Evolutionary conservation across 345 rosid genomes (phyloP).

Genomic region (Moricandia arvensis): DNA sequence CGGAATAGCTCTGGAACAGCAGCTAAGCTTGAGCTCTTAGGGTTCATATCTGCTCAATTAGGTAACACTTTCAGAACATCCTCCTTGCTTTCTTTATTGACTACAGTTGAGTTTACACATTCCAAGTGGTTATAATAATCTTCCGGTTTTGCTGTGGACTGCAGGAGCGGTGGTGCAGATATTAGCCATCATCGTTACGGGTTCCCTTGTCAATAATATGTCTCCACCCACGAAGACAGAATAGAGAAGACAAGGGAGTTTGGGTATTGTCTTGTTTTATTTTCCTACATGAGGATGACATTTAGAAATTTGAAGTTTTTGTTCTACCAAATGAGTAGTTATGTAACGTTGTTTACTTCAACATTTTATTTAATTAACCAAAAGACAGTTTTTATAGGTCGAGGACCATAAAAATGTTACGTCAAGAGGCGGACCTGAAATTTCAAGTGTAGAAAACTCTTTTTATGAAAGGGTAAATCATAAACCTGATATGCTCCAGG

Average conservation of each 20-base stretch:
- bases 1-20: slow-evolving; percentile 37
- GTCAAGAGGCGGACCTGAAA: too few species aligned
- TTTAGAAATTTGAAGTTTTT: slow-evolving; percentile 11
- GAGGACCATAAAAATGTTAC: too few species aligned
- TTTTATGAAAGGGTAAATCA: too few species aligned
- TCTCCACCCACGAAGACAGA: slow-evolving; percentile 66
- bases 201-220: slow-evolving; percentile 59
- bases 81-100: background rate
- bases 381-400: too few species aligned
- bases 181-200: slow-evolving; percentile 35
- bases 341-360: background rate
- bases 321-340: slow-evolving; percentile 1
- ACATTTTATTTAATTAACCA: background rate
- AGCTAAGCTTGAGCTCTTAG: slow-evolving; percentile 39
- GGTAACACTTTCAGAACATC: slow-evolving; percentile 35
- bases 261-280: background rate
- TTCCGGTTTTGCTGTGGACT: background rate
- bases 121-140: background rate
- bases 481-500: too few species aligned
- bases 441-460: too few species aligned
- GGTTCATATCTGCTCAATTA: slow-evolving; percentile 37
- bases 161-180: slow-evolving; percentile 54
- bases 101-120: background rate
- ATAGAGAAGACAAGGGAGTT: slow-evolving; percentile 12
- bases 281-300: slow-evolving; percentile 13